These are phyloP conservation scores for Astraeus odoratus DNA, from an alignment of 768 basidiomycete genomes.

Conservation along the genomic window DNA sequence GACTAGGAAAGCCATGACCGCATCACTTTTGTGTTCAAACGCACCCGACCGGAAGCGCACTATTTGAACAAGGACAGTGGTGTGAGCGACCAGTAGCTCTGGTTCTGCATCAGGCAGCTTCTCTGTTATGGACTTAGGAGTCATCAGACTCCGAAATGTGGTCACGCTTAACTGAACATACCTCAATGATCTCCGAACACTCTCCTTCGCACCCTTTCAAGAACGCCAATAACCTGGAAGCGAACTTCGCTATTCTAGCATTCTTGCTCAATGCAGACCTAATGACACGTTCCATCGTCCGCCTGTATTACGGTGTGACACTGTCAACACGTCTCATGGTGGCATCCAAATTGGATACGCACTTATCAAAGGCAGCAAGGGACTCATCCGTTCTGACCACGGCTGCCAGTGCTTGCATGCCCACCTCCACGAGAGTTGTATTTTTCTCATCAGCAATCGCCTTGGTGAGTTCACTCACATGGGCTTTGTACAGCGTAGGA, in stretches of 20 bases:
- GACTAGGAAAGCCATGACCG: conserved; percentile 63
- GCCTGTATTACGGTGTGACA: conserved; percentile 32
- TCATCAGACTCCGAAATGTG: background rate
- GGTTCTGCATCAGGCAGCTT: conserved; percentile 40
- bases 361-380: conserved; percentile 61
- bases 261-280: conserved; percentile 55
- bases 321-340: background rate
- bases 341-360: conserved; percentile 20
- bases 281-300: conserved; percentile 56
- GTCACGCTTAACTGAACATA: conserved; percentile 26
- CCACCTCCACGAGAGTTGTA: conserved; percentile 48
- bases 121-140: conserved; percentile 49
- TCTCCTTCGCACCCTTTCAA: conserved; percentile 44
- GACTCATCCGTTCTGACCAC: conserved; percentile 54
- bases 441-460: conserved; percentile 63
- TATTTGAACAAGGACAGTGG: conserved; percentile 70
- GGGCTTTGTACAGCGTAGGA: conserved; percentile 65
- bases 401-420: conserved; percentile 71
- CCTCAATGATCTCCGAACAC: conserved; percentile 58
- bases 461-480: conserved; percentile 71
- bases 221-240: conserved; percentile 64
- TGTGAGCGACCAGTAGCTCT: conserved; percentile 53
- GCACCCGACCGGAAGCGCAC: conserved; percentile 59
- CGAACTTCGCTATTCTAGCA: conserved; percentile 74
- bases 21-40: conserved; percentile 75